Evolutionary conservation across 768 basidiomycete species (phyloP), one percentile per base, ranked within the genome.

Genomic region (Baorangia bicolor): DNA sequence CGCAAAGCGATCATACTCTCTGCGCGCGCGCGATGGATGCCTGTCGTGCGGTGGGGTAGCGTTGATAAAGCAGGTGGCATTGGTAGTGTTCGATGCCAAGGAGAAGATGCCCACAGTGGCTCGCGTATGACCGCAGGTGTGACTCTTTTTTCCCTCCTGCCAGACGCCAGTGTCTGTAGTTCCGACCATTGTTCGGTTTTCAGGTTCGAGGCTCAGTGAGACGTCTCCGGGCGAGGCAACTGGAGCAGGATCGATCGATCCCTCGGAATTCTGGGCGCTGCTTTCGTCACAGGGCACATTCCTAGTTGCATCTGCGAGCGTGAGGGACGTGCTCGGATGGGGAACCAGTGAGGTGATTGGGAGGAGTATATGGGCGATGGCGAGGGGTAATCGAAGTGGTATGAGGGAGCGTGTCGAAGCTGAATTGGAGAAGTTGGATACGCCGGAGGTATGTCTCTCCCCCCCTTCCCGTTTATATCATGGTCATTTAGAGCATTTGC

Each of bases 1-100:
- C 78, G 94, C 35, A 97, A 98, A 73, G 92, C 94, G 2, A 93
- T 99, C 65, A 84, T 99, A 34, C 78, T 99, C n/a, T 84, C 83
- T 53, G 95, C 89, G 0, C 79, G 96, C 10, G 82, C 87, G 30
- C 75, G 87, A 42, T 79, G 79, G 64, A 87, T 91, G 78, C 83
- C 85, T 9, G 67, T 61, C 2, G 69, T 93, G 23, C 70, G 67
- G 5, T 94, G 92, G 92, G 75, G 73, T 4, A 74, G 77, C 35
- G 71, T 94, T 28, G 69, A 74, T 2, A 66, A 69, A 28, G 79
- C 78, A 3, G 86, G 86, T 21, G 86, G 56, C 18, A 5, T 66
- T 27, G 38, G 49, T 14, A 23, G 34, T 41, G 16, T 45, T 2
- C 27, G 3, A 12, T 23, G 25, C 28, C 53, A 28, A 28, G 23